A percentile compares a stretch with the other conserved stretches of the same genome.
These are phyloP conservation scores for Panellus pusillus DNA, from an alignment of 768 basidiomycete genomes.

Conservation along the genomic window DNA sequence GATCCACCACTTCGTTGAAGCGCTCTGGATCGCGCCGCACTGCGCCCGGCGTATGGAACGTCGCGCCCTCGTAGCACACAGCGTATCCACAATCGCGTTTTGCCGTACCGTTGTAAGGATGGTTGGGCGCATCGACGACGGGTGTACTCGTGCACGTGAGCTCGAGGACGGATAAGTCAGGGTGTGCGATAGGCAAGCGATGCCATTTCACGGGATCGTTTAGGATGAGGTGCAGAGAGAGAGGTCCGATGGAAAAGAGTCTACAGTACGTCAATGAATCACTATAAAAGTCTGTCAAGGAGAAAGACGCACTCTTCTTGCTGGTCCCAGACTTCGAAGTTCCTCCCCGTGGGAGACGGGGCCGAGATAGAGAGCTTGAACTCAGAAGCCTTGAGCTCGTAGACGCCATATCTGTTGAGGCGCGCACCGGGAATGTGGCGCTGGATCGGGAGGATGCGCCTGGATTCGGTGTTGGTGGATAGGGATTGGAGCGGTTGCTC, in stretches of 20 bases:
- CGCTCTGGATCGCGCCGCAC: neutral
- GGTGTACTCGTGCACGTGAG: slow-evolving; percentile 30
- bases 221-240: slow-evolving; percentile 32
- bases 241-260: slow-evolving; percentile 28
- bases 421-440: slow-evolving; percentile 11
- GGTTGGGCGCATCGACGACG: slow-evolving; percentile 18
- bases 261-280: neutral
- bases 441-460: slow-evolving; percentile 1
- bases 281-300: too few species aligned
- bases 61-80: slow-evolving; percentile 16
- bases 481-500: neutral
- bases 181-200: slow-evolving; percentile 31
- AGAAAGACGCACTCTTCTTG: slow-evolving; percentile 17
- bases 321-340: slow-evolving; percentile 23
- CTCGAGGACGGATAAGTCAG: slow-evolving; percentile 34
- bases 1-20: neutral
- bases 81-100: neutral
- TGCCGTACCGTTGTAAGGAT: slow-evolving; percentile 6
- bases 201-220: slow-evolving; percentile 31
- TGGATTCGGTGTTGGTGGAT: slow-evolving; percentile 12
- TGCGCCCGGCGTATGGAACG: slow-evolving; percentile 1
- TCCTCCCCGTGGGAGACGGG: slow-evolving; percentile 1
- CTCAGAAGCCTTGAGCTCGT: slow-evolving; percentile 12
- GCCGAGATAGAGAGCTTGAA: slow-evolving; percentile 14
- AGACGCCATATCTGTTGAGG: slow-evolving; percentile 15